Evolutionary conservation across 2,329 filamentous ascomycete species (phyloP).

Genomic region (Aspergillus sp.): DNA sequence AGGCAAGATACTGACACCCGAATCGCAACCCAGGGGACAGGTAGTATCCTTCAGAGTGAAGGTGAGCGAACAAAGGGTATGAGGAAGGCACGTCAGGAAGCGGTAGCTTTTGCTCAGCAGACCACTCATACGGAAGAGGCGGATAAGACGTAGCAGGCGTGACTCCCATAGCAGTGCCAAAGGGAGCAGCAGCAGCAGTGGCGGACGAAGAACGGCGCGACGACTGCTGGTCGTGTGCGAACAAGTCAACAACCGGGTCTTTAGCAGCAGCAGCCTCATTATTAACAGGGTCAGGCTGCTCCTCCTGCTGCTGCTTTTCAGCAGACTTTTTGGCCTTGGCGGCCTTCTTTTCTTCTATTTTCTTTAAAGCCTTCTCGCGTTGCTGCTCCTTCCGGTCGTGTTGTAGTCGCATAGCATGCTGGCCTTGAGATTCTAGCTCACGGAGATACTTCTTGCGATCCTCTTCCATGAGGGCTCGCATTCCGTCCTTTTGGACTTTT

Average conservation of each 20-base stretch:
- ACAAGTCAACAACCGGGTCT: slow-evolving; percentile 28
- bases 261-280: slow-evolving; percentile 12
- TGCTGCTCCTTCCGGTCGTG: slow-evolving; percentile 52
- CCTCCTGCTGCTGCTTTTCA: slow-evolving; percentile 18
- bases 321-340: slow-evolving; percentile 27
- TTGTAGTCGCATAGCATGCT: slow-evolving; percentile 51
- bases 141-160: slow-evolving; percentile 55
- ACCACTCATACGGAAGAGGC: slow-evolving; percentile 41
- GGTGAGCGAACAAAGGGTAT: slow-evolving; percentile 76
- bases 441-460: slow-evolving; percentile 65
- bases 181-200: slow-evolving; percentile 15
- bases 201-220: slow-evolving; percentile 18
- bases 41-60: slow-evolving; percentile 80
- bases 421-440: slow-evolving; percentile 57
- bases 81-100: slow-evolving; percentile 49
- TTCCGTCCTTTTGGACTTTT: slow-evolving; percentile 65
- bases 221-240: slow-evolving; percentile 18
- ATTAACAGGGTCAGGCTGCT: slow-evolving; percentile 1
- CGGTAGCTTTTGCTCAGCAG: slow-evolving; percentile 28
- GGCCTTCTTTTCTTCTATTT: slow-evolving; percentile 45
- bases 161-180: slow-evolving; percentile 36
- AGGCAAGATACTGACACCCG: slow-evolving; percentile 90
- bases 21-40: slow-evolving; percentile 91
- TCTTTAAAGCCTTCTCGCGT: slow-evolving; percentile 54
- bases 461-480: slow-evolving; percentile 60